Conservation (phyloP, 2,329 filamentous ascomycete genomes). For the Domatiomyces globalis region DNA sequence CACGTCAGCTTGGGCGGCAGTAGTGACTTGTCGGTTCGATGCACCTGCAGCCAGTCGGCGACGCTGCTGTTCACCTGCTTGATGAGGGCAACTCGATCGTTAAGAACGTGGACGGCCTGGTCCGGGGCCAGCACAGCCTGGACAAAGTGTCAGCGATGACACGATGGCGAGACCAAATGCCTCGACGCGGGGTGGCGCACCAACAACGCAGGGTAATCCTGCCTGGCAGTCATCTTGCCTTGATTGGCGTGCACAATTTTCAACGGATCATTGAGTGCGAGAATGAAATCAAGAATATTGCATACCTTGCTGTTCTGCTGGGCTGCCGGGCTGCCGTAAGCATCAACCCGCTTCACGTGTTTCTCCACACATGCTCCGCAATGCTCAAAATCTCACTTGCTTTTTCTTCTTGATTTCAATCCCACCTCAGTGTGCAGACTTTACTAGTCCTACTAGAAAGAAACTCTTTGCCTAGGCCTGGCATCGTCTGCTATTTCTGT, state of each 20-base stretch:
- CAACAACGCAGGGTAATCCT: constrained; percentile 90
- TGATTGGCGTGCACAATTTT: constrained; percentile 25
- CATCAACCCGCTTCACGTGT: too few relatives aligned
- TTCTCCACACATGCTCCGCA: too few relatives aligned
- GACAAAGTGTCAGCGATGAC: constrained; percentile 8
- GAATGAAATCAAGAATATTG: not conserved
- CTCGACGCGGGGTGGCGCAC: constrained; percentile 41
- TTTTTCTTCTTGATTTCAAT: too few relatives aligned
- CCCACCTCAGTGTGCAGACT: too few relatives aligned
- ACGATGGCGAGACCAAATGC: constrained; percentile 8
- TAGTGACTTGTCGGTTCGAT: constrained; percentile 6
- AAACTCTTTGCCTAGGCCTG: too few relatives aligned
- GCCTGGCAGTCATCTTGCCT: constrained; percentile 31
- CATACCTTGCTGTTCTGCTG: too few relatives aligned
- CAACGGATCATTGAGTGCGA: not conserved
- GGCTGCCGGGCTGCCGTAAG: not conserved
- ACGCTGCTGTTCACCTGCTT: constrained; percentile 76
- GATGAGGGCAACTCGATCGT: constrained; percentile 78
- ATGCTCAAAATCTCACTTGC: too few relatives aligned
- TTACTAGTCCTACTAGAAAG: too few relatives aligned
- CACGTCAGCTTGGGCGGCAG: not conserved
- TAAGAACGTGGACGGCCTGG: constrained; percentile 68
- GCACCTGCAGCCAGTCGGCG: constrained; percentile 92
- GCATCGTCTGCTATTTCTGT: too few relatives aligned
- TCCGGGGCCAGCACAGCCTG: constrained; percentile 67